Conservation (phyloP, 495 filamentous ascomycete genomes). For the Penicillium canariense region DNA sequence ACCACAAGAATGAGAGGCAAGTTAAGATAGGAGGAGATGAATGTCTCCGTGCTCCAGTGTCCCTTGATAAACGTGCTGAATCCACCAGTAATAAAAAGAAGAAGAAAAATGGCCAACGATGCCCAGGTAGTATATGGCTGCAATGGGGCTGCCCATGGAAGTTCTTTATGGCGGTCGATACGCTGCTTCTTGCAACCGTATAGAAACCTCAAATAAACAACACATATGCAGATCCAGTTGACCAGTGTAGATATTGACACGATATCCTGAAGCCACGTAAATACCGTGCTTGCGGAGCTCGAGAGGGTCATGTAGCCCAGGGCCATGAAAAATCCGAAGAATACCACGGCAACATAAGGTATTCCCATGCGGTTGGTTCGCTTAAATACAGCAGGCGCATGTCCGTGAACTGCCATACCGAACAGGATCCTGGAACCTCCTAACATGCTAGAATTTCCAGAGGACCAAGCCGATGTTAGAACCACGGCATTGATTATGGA, state of each 20-base stretch:
- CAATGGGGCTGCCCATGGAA: slow-evolving; percentile 49
- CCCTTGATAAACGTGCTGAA: slow-evolving; percentile 51
- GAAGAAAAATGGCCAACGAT: slow-evolving; percentile 43
- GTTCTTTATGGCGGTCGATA: slow-evolving; percentile 35
- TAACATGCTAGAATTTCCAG: slow-evolving; percentile 48
- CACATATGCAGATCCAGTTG: slow-evolving; percentile 52
- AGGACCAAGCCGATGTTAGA: slow-evolving; percentile 44
- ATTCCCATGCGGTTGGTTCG: slow-evolving; percentile 59
- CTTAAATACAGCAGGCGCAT: slow-evolving; percentile 44
- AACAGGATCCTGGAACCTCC: slow-evolving; percentile 46
- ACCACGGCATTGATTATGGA: slow-evolving; percentile 51
- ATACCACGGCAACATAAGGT: slow-evolving; percentile 52
- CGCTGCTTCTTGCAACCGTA: slow-evolving; percentile 51
- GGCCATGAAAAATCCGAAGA: slow-evolving; percentile 48
- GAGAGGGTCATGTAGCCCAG: slow-evolving; percentile 57
- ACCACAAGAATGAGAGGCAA: slow-evolving; percentile 53
- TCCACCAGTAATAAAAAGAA: slow-evolving; percentile 38
- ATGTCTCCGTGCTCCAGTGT: slow-evolving; percentile 31
- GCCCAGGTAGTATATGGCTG: slow-evolving; percentile 53
- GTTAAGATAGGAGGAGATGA: slow-evolving; percentile 39
- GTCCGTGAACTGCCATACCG: slow-evolving; percentile 40
- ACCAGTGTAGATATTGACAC: slow-evolving; percentile 54
- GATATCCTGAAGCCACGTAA: slow-evolving; percentile 56
- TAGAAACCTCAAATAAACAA: slow-evolving; percentile 55
- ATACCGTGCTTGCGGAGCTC: slow-evolving; percentile 50